Evolutionary conservation across 2,329 filamentous ascomycete species (phyloP).

Genomic region (Amauroascus verrucosus): DNA sequence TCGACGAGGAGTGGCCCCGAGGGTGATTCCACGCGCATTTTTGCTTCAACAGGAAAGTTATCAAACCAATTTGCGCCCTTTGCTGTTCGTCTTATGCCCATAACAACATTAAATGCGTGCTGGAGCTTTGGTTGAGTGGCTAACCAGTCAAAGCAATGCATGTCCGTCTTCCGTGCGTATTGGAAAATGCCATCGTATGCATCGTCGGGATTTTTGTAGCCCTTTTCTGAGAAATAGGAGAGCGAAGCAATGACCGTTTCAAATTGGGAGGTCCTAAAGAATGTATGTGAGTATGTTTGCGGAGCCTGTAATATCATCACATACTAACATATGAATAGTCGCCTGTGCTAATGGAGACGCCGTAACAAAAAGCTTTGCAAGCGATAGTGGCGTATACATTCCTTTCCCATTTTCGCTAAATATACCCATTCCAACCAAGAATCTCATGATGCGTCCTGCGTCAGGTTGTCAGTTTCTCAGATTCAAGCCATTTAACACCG

Average conservation of each 20-base stretch:
- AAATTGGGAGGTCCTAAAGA: neutral
- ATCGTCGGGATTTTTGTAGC: conserved; percentile 24
- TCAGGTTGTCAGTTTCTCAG: neutral
- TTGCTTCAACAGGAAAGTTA: conserved; percentile 16
- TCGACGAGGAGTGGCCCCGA: conserved; percentile 29
- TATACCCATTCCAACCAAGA: conserved; percentile 15
- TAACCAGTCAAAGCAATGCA: conserved; percentile 24
- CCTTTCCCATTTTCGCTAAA: conserved; percentile 12
- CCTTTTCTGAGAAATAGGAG: conserved; percentile 23
- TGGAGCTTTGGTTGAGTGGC: conserved; percentile 16
- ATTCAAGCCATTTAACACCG: neutral
- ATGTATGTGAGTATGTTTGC: conserved; percentile 5
- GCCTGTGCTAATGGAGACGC: conserved; percentile 11
- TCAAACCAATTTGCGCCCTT: conserved; percentile 16
- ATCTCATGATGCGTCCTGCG: conserved; percentile 19
- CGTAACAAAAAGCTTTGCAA: conserved; percentile 14
- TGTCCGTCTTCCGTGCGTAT: conserved; percentile 18
- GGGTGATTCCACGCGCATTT: neutral
- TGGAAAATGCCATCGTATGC: conserved; percentile 25
- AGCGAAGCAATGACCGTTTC: conserved; percentile 16
- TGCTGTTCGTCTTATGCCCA: conserved; percentile 15
- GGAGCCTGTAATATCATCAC: conserved; percentile 7
- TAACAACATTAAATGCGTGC: conserved; percentile 23
- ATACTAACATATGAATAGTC: conserved; percentile 20
- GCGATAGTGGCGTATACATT: conserved; percentile 7